phyloP scores from a whole-genome alignment of 805 yeast species.

The Pichia rugopelliculosa region DNA sequence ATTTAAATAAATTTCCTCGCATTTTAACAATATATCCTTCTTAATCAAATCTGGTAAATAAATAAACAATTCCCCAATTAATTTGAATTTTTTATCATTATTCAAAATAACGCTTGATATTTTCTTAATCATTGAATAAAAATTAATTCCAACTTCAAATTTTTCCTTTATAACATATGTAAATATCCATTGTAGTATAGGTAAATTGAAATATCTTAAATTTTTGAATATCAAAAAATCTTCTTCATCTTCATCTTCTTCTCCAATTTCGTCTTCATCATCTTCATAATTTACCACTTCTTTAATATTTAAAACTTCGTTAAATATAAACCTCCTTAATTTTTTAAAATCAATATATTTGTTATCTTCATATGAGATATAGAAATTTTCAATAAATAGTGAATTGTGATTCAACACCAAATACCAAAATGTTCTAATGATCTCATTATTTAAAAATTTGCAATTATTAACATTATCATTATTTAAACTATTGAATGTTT shows the following conservation, averaged over 20 bases:
- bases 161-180: conserved; percentile 22
- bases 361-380: conserved; percentile 6
- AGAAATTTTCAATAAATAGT: conserved; percentile 17
- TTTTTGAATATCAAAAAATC: conserved; percentile 16
- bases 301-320: conserved; percentile 9
- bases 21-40: conserved; percentile 27
- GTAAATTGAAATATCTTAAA: conserved; percentile 35
- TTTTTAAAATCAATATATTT: not conserved
- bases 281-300: not conserved
- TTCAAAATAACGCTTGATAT: not conserved
- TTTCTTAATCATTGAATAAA: not conserved
- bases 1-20: conserved; percentile 36
- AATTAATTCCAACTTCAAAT: not conserved
- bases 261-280: not conserved
- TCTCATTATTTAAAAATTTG: conserved; percentile 7
- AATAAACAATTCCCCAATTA: conserved; percentile 34
- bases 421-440: conserved; percentile 21
- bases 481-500: not conserved
- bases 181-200: conserved; percentile 35
- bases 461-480: not conserved
- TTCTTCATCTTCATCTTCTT: not conserved
- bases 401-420: conserved; percentile 15
- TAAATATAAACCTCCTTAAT: conserved; percentile 4
- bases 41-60: conserved; percentile 29
- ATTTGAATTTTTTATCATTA: conserved; percentile 4